Evolutionary conservation across 768 basidiomycete species (phyloP), one percentile per base, ranked within the genome.

Genomic region (Suillus occidentalis): DNA sequence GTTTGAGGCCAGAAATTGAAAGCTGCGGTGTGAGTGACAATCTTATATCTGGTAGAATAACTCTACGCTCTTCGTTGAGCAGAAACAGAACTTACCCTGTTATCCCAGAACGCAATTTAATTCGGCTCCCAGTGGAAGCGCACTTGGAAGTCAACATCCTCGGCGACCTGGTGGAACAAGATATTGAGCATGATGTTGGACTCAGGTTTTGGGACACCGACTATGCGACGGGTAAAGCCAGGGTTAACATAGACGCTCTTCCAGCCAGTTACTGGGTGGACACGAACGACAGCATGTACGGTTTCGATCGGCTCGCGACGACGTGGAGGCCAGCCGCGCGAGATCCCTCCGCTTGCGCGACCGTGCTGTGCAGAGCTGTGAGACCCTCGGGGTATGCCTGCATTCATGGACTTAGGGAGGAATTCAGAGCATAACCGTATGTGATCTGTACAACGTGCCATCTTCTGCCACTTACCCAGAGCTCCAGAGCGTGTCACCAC

Each of bases 41-140:
- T 28, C 28, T 28, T 1, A 28, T n/a, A 39, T 52, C 43, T 14
- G 55, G 66, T 61, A 16, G 28, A 55, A n/a, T n/a, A n/a, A n/a
- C 59, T 53, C 34, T 13, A 13, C 20, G 28, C 22, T 40, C 53
- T 50, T 58, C 16, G 5, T 40, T 2, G 37, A 22, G 13, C 52
- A 61, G n/a, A 61, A 47, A 28, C 1, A 28, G 3, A 1, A 28
- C 28, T 28, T 1, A 28, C 28, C 28, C 28, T 28, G 28, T 28
- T 94, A 71, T 94, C 91, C 92, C 93, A 94, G 73, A 94, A 81
- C n/a, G 91, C 92, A 61, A 94, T 79, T 49, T 89, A 89, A 72
- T 92, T 87, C 45, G 81, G 78, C 72, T 89, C 83, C 92, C 92
- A 94, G 67, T 82, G 84, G 83, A 90, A 90, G 65, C 89, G 87